These are phyloP conservation scores for Medicago truncatula DNA, from an alignment of 306 rosid genomes.

Conservation along the genomic window MtrunA17r5.0-ANR NC_053044.1:42686001-42686500, in stretches of 20 bases:
- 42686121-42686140: constrained; percentile 3
- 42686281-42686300: constrained; percentile 34
- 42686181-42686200: constrained; percentile 30
- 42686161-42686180: constrained; percentile 15
- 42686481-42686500: constrained; percentile 46
- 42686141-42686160: constrained; percentile 2
- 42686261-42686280: constrained; percentile 15
- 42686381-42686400: constrained; percentile 23
- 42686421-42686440: constrained; percentile 28
- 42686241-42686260: constrained; percentile 17
- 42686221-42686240: constrained; percentile 25
- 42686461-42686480: constrained; percentile 29
- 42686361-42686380: constrained; percentile 21
- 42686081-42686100: constrained; percentile 22
- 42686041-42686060: constrained; percentile 26
- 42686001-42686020: constrained; percentile 27
- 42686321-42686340: background rate
- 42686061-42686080: constrained; percentile 10
- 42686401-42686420: constrained; percentile 26
- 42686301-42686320: constrained; percentile 21
- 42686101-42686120: constrained; percentile 25
- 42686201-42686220: constrained; percentile 16
- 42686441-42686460: constrained; percentile 22
- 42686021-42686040: constrained; percentile 4
- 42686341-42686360: constrained; percentile 17